Evolutionary conservation across 208 protist species (phyloP), one percentile per base, ranked within the genome.

Genomic region (Leishmania tropica): DNA sequence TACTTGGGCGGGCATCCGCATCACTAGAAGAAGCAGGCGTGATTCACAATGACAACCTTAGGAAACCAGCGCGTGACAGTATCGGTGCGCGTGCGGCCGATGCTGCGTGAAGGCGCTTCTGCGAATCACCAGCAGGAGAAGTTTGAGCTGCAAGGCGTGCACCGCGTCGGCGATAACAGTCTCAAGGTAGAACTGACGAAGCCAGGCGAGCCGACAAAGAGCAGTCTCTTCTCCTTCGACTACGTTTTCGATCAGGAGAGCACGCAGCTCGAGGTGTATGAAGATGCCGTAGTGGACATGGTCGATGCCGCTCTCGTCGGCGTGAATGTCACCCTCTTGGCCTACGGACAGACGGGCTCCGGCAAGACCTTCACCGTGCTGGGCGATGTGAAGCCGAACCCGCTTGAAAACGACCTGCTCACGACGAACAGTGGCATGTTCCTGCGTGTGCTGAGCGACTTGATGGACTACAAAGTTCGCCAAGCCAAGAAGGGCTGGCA

Each of bases 281-380:
- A 98, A 75, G 92, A 97, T 45, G 87, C 94, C 37, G 95, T 95
- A 0, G 84, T 94, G 68, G 87, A 91, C 58, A 92, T 94, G 79
- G 94, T 98, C 42, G 88, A 96, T 8, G 92, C 92, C 62, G 92
- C 94, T 11, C 85, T 98, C 8, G 86, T 93, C 28, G 96, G 95
- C 72, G 89, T 90, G 67, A 97, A 97, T 79, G 91, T 87, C 24
- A 93, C 89, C 2, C 81, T 98, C 3, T 85, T 98, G 31, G 93
- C 95, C 17, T 98, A 98, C 85, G 96, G 97, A 7, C 96, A 99
- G 87, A 99, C 96, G 1, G 95, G 97, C 24, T 93, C 89, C 35
- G 98, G 98, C 56, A 98, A 98, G 86, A 97, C 96, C 56, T 97
- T 94, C 85, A 94, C 90, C 4, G 88, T 97, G 24, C 87, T 98